phyloP scores from a whole-genome alignment of 164 flowering plant genomes.

The Platanus orientalis region DNA sequence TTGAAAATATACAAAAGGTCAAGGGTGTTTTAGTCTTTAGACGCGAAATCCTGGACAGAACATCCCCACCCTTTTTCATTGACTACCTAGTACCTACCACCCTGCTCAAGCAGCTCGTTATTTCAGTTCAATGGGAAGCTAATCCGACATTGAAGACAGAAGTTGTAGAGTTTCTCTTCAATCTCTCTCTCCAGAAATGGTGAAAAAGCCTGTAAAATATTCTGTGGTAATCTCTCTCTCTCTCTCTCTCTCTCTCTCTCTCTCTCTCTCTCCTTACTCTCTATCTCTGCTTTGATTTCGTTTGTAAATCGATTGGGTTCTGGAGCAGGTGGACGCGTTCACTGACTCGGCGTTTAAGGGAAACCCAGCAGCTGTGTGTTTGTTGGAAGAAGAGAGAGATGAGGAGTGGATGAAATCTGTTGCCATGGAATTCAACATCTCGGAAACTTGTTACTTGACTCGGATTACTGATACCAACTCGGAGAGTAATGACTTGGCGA shows the following conservation, averaged over 20 bases:
- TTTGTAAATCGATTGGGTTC: not conserved
- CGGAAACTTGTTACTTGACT: slow-evolving; percentile 60
- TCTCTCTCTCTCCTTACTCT: not conserved
- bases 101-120: not conserved
- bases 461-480: slow-evolving; percentile 19
- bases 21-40: too few species aligned
- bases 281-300: not conserved
- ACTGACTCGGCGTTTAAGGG: slow-evolving; percentile 73
- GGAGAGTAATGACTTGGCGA: not conserved
- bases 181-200: slow-evolving; percentile 25
- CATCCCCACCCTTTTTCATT: not conserved
- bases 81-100: not conserved
- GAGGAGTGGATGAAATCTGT: slow-evolving; percentile 65
- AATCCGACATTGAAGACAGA: too few species aligned
- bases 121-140: not conserved
- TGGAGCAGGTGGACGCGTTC: slow-evolving; percentile 76
- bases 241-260: not conserved
- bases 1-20: too few species aligned
- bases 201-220: slow-evolving; percentile 39
- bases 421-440: slow-evolving; percentile 70
- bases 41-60: too few species aligned
- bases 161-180: not conserved
- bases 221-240: slow-evolving; percentile 36
- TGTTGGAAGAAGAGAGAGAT: slow-evolving; percentile 63
- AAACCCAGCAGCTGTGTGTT: slow-evolving; percentile 87